These are phyloP conservation scores for Epichloe festucae DNA, from an alignment of 2,329 filamentous ascomycete genomes.

Conservation along the genomic window DNA sequence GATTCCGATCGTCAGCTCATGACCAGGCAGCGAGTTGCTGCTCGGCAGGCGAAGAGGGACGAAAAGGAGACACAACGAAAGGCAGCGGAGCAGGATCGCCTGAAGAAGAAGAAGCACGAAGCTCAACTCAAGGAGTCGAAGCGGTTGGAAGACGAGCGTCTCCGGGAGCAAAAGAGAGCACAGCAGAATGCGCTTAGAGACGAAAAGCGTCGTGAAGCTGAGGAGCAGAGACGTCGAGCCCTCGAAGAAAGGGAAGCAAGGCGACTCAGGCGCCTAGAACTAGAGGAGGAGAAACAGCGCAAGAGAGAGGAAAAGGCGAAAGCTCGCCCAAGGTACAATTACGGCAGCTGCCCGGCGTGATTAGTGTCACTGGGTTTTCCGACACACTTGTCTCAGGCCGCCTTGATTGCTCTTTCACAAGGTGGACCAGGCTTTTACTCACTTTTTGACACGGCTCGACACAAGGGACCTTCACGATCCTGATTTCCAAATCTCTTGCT, in stretches of 20 bases:
- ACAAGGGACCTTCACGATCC: not conserved
- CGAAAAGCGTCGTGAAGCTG: constrained; percentile 5
- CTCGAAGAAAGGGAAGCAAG: constrained; percentile 8
- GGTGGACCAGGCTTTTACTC: not conserved
- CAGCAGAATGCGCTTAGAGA: constrained; percentile 5
- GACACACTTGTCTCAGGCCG: not conserved
- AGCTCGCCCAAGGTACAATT: constrained; percentile 11
- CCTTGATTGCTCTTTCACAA: not conserved
- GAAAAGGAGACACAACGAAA: constrained; percentile 1
- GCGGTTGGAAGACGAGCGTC: constrained; percentile 10
- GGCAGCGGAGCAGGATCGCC: constrained; percentile 3
- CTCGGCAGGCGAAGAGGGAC: constrained; percentile 1
- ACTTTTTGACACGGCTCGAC: not conserved
- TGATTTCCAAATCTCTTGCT: not conserved
- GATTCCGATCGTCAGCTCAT: constrained; percentile 11
- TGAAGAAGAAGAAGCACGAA: constrained; percentile 3
- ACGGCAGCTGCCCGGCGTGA: constrained; percentile 11
- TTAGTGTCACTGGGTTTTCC: constrained; percentile 2
- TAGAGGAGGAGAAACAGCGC: constrained; percentile 7
- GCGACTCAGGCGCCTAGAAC: constrained; percentile 3
- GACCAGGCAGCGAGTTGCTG: constrained; percentile 7
- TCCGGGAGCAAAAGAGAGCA: constrained; percentile 7
- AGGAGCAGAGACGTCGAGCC: constrained; percentile 9
- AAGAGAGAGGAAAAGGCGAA: constrained; percentile 10
- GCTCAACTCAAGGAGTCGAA: constrained; percentile 4